These are phyloP conservation scores for Conringia planisiliqua DNA, from an alignment of 345 rosid genomes.

Conservation along the genomic window DNA sequence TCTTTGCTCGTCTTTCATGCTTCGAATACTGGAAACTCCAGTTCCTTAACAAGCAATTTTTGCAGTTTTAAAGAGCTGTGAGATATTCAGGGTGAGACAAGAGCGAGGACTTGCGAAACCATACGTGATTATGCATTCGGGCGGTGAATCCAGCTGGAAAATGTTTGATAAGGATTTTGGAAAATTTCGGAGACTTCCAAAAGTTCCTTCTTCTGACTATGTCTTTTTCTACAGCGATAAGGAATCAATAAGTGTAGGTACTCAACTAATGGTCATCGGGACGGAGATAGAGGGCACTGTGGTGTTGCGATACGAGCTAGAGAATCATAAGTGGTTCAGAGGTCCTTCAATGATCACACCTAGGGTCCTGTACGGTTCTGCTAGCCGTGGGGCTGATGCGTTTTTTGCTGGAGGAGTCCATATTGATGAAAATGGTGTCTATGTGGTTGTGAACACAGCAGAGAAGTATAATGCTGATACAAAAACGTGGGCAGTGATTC, in stretches of 20 bases:
- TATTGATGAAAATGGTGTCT: slow-evolving; percentile 17
- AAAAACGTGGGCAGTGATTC: slow-evolving; percentile 56
- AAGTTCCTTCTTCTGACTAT: slow-evolving; percentile 51
- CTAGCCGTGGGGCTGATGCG: slow-evolving; percentile 48
- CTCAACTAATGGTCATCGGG: slow-evolving; percentile 64
- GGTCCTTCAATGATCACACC: slow-evolving; percentile 37
- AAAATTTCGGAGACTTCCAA: slow-evolving; percentile 45
- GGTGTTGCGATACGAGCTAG: slow-evolving; percentile 62
- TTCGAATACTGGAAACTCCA: not conserved
- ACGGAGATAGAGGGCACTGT: slow-evolving; percentile 43
- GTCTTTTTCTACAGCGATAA: slow-evolving; percentile 32
- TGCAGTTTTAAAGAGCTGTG: not conserved
- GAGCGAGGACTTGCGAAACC: not conserved
- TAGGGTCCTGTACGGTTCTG: slow-evolving; percentile 60
- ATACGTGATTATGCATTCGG: slow-evolving; percentile 37
- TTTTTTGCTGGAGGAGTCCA: slow-evolving; percentile 60
- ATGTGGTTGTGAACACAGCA: slow-evolving; percentile 41
- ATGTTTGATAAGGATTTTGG: slow-evolving; percentile 47
- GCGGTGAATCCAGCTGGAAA: slow-evolving; percentile 30
- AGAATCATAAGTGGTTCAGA: slow-evolving; percentile 53
- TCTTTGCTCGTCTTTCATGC: not conserved
- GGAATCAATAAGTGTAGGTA: slow-evolving; percentile 40
- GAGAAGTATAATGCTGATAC: slow-evolving; percentile 60
- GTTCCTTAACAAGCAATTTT: not conserved
- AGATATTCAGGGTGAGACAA: not conserved